Evolutionary conservation across 768 basidiomycete species (phyloP).

Genomic region (Mycena indigotica): DNA sequence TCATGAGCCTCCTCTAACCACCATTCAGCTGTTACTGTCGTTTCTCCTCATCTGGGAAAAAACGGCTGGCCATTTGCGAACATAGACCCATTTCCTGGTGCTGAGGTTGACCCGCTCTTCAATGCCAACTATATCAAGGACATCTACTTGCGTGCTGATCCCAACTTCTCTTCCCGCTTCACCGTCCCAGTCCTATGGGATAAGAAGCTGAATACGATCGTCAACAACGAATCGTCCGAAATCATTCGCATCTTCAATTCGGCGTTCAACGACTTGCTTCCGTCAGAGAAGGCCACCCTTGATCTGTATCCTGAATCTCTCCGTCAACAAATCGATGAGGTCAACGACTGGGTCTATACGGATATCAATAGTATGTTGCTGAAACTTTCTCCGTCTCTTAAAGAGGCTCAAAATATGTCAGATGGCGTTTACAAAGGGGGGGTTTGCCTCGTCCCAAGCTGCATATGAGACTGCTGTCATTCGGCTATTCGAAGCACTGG

Average conservation of each 20-base stretch:
- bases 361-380: conserved; percentile 72
- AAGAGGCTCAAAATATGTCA: conserved; percentile 28
- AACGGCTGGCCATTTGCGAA: conserved; percentile 87
- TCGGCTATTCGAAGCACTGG: conserved; percentile 76
- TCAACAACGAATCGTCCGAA: conserved; percentile 95
- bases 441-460: conserved; percentile 79
- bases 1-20: neutral
- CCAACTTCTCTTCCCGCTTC: conserved; percentile 74
- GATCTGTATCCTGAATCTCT: conserved; percentile 33
- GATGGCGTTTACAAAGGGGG: conserved; percentile 88
- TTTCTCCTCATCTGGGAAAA: conserved; percentile 84
- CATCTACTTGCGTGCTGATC: conserved; percentile 77
- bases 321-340: conserved; percentile 73
- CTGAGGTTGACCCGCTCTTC: conserved; percentile 75
- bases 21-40: conserved; percentile 67
- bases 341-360: conserved; percentile 87
- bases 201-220: conserved; percentile 80
- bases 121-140: conserved; percentile 75
- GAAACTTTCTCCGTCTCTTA: neutral
- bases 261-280: conserved; percentile 74
- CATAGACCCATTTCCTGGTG: no score
- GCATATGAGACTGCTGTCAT: conserved; percentile 81
- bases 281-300: conserved; percentile 54
- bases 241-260: conserved; percentile 94
- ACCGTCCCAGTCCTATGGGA: conserved; percentile 95